phyloP scores from a whole-genome alignment of 1,284 basidiomycete genomes.

The Marasmius oreades region DNA sequence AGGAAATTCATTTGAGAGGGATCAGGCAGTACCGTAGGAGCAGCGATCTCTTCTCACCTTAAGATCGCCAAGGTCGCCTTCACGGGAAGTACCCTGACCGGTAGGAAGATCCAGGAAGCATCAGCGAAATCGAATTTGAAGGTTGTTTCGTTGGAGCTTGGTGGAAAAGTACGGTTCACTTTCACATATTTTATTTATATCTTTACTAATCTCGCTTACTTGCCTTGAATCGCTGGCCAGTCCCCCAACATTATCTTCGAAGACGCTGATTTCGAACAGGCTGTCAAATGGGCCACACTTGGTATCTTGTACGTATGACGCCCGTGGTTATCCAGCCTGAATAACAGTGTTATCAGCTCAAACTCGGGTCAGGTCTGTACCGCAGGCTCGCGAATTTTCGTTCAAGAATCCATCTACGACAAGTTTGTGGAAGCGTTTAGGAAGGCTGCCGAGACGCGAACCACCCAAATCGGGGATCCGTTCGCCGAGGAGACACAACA shows the following conservation, averaged over 20 bases:
- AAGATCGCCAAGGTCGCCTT: conserved; percentile 44
- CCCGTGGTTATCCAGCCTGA: too few species aligned
- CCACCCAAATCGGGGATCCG: conserved; percentile 67
- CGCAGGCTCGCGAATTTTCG: conserved; percentile 82
- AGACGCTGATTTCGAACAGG: conserved; percentile 75
- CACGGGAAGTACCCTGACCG: conserved; percentile 55
- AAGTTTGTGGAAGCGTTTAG: conserved; percentile 60
- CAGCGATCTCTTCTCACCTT: conserved; percentile 54
- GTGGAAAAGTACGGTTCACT: conserved; percentile 55
- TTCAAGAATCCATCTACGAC: conserved; percentile 81
- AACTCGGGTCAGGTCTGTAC: conserved; percentile 75
- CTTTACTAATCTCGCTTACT: neutral
- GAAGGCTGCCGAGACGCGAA: conserved; percentile 46
- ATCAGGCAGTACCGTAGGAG: conserved; percentile 61
- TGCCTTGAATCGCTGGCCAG: conserved; percentile 37
- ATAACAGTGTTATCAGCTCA: too few species aligned
- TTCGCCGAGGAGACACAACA: conserved; percentile 71
- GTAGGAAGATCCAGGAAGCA: conserved; percentile 61
- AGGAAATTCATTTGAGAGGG: neutral
- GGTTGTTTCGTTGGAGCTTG: conserved; percentile 76
- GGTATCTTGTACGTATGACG: conserved; percentile 66
- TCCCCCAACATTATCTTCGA: conserved; percentile 78
- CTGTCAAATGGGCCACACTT: conserved; percentile 76
- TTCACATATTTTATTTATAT: neutral
- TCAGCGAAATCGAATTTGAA: conserved; percentile 67